Conservation (phyloP, 345 rosid species). For the Citrus cavaleriei region DNA sequence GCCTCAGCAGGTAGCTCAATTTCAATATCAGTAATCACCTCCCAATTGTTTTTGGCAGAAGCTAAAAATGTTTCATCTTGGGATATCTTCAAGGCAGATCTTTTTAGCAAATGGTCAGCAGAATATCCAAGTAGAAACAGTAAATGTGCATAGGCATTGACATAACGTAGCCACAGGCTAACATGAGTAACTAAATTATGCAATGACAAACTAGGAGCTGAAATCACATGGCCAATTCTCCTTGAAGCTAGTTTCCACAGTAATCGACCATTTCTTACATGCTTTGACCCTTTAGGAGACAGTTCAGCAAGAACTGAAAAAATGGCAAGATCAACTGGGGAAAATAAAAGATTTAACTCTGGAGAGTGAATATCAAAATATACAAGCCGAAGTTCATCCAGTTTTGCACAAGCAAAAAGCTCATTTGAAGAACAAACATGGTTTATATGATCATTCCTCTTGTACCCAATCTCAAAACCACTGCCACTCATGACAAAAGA, state of each 20-base stretch:
- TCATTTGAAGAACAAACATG: slow-evolving; percentile 34
- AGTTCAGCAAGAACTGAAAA: slow-evolving; percentile 40
- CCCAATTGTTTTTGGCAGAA: slow-evolving; percentile 55
- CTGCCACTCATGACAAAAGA: slow-evolving; percentile 43
- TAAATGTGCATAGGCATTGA: slow-evolving; percentile 57
- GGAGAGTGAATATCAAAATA: slow-evolving; percentile 48
- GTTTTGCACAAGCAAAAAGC: slow-evolving; percentile 27
- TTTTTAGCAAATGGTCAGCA: slow-evolving; percentile 36
- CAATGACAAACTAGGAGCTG: slow-evolving; percentile 56
- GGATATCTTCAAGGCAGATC: slow-evolving; percentile 41
- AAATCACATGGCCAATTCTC: slow-evolving; percentile 47
- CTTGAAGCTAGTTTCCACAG: slow-evolving; percentile 82
- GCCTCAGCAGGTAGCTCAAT: slow-evolving; percentile 73
- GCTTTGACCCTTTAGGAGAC: slow-evolving; percentile 38
- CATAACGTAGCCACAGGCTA: slow-evolving; percentile 68
- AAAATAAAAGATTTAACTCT: slow-evolving; percentile 44
- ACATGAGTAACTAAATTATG: slow-evolving; percentile 46
- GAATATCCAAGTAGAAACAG: slow-evolving; percentile 55
- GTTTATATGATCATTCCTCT: slow-evolving; percentile 36
- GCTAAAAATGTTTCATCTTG: slow-evolving; percentile 34
- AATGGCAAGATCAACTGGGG: slow-evolving; percentile 60
- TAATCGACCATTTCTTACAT: slow-evolving; percentile 57
- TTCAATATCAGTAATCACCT: slow-evolving; percentile 53
- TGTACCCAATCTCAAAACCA: slow-evolving; percentile 51
- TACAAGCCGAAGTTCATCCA: slow-evolving; percentile 51